Conservation (phyloP, 1,284 basidiomycete species). For the Fomitiporia mediterranea region DNA sequence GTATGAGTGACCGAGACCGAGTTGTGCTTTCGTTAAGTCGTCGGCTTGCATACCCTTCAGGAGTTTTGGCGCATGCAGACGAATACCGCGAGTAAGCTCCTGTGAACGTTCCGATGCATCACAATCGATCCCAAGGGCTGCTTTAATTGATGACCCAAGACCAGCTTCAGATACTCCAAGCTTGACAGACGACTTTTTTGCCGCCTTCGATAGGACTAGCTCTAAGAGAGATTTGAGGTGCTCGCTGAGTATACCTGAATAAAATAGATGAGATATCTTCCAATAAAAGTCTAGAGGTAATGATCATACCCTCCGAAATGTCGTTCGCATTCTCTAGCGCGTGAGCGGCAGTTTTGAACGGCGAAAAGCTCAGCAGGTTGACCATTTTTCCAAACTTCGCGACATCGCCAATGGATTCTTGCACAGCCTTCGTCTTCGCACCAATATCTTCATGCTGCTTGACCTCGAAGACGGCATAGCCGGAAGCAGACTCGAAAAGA, state of each 20-base stretch:
- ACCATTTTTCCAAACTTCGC: conserved; percentile 96
- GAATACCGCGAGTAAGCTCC: conserved; percentile 91
- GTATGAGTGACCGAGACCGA: conserved; percentile 97
- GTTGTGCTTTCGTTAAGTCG: conserved; percentile 90
- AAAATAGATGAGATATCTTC: no score
- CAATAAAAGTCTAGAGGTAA: neutral
- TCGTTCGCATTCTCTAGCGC: conserved; percentile 97
- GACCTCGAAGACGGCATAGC: conserved; percentile 92
- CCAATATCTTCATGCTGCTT: conserved; percentile 90
- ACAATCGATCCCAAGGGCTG: conserved; percentile 74
- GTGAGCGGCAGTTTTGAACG: conserved; percentile 94
- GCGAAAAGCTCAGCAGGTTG: conserved; percentile 85
- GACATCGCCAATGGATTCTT: conserved; percentile 84
- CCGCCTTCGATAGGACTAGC: conserved; percentile 78
- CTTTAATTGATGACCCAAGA: conserved; percentile 80
- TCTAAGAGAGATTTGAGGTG: conserved; percentile 86
- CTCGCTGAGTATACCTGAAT: conserved; percentile 78
- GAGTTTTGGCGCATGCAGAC: conserved; percentile 89
- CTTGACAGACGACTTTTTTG: conserved; percentile 77
- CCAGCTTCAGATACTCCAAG: conserved; percentile 83
- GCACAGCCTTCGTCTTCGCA: conserved; percentile 75
- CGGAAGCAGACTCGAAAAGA: conserved; percentile 93
- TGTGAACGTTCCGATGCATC: conserved; percentile 84
- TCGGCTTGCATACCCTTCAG: conserved; percentile 85
- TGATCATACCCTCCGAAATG: conserved; percentile 81